Evolutionary conservation across 306 rosid genomes (phyloP).

Genomic region (Medicago truncatula): MtrunA17r5.0-ANR NC_053049.1:47648001-47648500

Average conservation of each 20-base stretch:
- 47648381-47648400: constrained; percentile 87
- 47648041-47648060: constrained; percentile 92
- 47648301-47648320: constrained; percentile 91
- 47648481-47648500: constrained; percentile 14
- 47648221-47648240: background rate
- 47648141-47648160: constrained; percentile 97
- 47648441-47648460: constrained; percentile 19
- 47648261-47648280: constrained; percentile 29
- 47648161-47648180: constrained; percentile 92
- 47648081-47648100: constrained; percentile 99
- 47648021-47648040: constrained; percentile 56
- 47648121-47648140: constrained; percentile 97
- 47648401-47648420: constrained; percentile 13
- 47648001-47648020: constrained; percentile 37
- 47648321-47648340: constrained; percentile 98
- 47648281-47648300: constrained; percentile 59
- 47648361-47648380: constrained; percentile 95
- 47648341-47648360: constrained; percentile 99
- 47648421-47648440: constrained; percentile 2
- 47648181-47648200: constrained; percentile 95
- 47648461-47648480: background rate
- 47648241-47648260: constrained; percentile 20
- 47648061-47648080: constrained; percentile 88
- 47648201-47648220: constrained; percentile 75
- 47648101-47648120: constrained; percentile 97